Evolutionary conservation across 2,329 filamentous ascomycete genomes (phyloP).

Genomic region (Sporothrix variecibatus): DNA sequence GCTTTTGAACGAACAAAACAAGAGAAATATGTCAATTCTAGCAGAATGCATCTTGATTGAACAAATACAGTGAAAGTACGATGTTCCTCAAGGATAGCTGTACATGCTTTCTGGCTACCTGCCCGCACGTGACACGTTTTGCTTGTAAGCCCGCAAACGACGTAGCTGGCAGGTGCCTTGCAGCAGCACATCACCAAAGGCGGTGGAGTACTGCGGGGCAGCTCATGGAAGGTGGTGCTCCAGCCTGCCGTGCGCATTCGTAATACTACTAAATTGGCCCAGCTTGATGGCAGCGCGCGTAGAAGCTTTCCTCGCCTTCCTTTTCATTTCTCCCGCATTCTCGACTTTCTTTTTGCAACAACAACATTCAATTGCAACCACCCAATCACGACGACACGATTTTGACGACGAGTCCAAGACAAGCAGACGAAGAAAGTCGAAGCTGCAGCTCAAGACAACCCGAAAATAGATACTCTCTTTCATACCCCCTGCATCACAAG

Average conservation of each 20-base stretch:
- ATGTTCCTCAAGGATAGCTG: not conserved
- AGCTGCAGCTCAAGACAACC: not conserved
- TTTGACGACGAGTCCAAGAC: not conserved
- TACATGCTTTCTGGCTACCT: not conserved
- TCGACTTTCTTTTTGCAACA: not conserved
- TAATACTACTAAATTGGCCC: constrained; percentile 18
- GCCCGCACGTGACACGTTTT: not conserved
- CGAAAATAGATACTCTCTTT: not conserved
- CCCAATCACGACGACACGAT: constrained; percentile 1
- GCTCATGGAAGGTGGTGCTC: no score
- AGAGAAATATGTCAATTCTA: not conserved
- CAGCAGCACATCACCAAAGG: constrained; percentile 17
- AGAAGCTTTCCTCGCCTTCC: not conserved
- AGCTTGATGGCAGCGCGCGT: not conserved
- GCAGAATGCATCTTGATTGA: not conserved
- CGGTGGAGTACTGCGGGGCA: constrained; percentile 15
- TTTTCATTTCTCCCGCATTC: not conserved
- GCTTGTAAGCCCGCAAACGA: not conserved
- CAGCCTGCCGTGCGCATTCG: constrained; percentile 13
- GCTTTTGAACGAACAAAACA: not conserved
- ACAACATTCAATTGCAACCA: not conserved
- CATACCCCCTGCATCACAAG: not conserved
- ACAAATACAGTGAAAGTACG: not conserved
- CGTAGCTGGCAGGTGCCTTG: not conserved
- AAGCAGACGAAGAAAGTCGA: not conserved